Evolutionary conservation across 768 basidiomycete species (phyloP).

Genomic region (Pholiota microspora): DNA sequence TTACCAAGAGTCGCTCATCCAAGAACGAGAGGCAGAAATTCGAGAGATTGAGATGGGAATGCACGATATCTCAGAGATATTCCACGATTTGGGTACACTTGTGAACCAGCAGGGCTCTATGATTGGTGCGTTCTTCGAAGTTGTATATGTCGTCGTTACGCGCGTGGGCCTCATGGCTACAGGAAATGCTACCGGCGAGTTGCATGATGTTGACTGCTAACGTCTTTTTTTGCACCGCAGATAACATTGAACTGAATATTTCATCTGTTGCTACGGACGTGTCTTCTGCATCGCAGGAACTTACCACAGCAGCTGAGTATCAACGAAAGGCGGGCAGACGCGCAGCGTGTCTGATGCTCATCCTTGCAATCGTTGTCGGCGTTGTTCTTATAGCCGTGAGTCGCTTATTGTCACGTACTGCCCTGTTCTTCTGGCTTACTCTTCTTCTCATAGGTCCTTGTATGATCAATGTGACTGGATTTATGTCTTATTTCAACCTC

Average conservation of each 20-base stretch:
- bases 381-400: constrained; percentile 91
- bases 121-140: constrained; percentile 59
- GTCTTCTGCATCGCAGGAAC: constrained; percentile 77
- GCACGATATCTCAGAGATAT: constrained; percentile 94
- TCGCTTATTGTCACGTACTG: constrained; percentile 15
- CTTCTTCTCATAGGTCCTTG: constrained; percentile 11
- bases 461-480: constrained; percentile 5
- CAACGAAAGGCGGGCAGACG: constrained; percentile 92
- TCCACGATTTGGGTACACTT: constrained; percentile 91
- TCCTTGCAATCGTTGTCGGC: constrained; percentile 82
- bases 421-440: not conserved
- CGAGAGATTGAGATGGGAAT: constrained; percentile 96
- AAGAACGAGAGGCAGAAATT: constrained; percentile 93
- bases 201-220: not conserved
- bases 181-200: not conserved
- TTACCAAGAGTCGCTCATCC: constrained; percentile 95
- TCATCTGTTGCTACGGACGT: constrained; percentile 84
- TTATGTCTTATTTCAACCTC: not conserved
- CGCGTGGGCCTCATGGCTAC: not conserved
- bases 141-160: not conserved
- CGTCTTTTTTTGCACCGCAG: constrained; percentile 37
- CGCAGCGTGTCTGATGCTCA: constrained; percentile 86
- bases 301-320: constrained; percentile 87
- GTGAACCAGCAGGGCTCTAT: constrained; percentile 94
- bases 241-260: constrained; percentile 94